Evolutionary conservation across 1,139 yeast genomes (phyloP), one percentile per base, ranked within the genome.

Genomic region (Tardiomyces digboiensis): DNA sequence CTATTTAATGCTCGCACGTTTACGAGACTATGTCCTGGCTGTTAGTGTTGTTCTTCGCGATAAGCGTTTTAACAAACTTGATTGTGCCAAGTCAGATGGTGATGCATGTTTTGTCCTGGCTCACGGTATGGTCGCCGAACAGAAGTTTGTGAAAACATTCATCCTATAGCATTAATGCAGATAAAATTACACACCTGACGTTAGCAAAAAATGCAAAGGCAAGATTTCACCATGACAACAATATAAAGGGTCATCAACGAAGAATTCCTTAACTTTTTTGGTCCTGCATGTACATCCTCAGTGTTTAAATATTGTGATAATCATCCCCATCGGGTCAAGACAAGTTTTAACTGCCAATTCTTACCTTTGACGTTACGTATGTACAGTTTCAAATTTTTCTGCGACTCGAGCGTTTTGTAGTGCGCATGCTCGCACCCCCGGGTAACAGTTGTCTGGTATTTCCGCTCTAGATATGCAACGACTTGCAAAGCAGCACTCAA

Each of bases 41-140:
- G 18, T 16, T 21, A 19, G 13, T 38, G 19, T 12, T 3, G 19
- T 8, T n/a, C n/a, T n/a, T n/a, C n/a, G n/a, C n/a, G n/a, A n/a
- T 40, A 12, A 2, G 3, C 14, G 46, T n/a, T 22, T 36, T 40
- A 29, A 16, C 36, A 38, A 14, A 36, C n/a, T n/a, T 29, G n/a
- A 41, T 16, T 33, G 26, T n/a, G 16, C 33, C 37, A 16, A n/a
- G 39, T 82, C 91, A 82, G 91, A 80, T 82, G 93, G 93, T 82
- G 91, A 82, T 82, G 93, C 93, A 82, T 82, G 91, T 60, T 77
- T 64, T 68, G 73, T 74, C 78, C 66, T 67, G 74, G 82, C 70
- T 66, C 71, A 68, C 64, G 60, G 57, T 59, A 54, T 50, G 65
- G 65, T 80, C 86, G 75, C 85, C 79, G 73, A 78, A 64, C 66